Evolutionary conservation across 2,329 filamentous ascomycete species (phyloP), one percentile per base, ranked within the genome.

Genomic region (Bipolaris sorokiniana): DNA sequence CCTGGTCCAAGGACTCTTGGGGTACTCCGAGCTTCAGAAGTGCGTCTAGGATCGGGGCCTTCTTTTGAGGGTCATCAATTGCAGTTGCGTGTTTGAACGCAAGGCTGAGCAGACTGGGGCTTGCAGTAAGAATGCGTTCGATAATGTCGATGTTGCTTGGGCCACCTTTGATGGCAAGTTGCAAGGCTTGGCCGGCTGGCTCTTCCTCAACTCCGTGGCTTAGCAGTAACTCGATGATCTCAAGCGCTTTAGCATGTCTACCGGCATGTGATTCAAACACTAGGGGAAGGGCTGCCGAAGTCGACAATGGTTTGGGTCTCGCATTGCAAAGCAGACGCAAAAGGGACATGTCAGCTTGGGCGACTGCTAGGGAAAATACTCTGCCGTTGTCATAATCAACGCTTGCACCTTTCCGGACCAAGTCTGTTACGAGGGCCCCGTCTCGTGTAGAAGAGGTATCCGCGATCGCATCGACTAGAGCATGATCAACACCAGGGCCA

Each of bases 121-220:
- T 61, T 3, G 65, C 62, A 36, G 54, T 56, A 16, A 75, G 62
- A 18, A 76, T 55, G 3, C 64, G 64, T 40, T 68, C 56, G n/a
- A 75, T 61, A 13, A 76, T 67, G 36, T 75, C 73, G 13, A 74
- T 57, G 40, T 76, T 76, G 7, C 61, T 49, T 5, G 64, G 58
- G 1, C 73, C 73, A 7, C 70, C 73, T 41, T 61, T 59, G 7
- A 74, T 64, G 7, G 72, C 71, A 18, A 68, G 60, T n/a, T 63
- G 58, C 4, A 75, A 54, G 3, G 69, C 52, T 54, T 66, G 58
- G 7, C 62, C 47, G 9, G 67, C 67, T n/a, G 62, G 46, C 13
- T 57, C 51, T 38, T 70, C 64, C 42, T 75, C 69, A 7, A 68
- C 44, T 3, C 67, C 68, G 31, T 68, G 52, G 3, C 55, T 56